Evolutionary conservation across 805 yeast species (phyloP).

Genomic region (Priceomyces medius): DNA sequence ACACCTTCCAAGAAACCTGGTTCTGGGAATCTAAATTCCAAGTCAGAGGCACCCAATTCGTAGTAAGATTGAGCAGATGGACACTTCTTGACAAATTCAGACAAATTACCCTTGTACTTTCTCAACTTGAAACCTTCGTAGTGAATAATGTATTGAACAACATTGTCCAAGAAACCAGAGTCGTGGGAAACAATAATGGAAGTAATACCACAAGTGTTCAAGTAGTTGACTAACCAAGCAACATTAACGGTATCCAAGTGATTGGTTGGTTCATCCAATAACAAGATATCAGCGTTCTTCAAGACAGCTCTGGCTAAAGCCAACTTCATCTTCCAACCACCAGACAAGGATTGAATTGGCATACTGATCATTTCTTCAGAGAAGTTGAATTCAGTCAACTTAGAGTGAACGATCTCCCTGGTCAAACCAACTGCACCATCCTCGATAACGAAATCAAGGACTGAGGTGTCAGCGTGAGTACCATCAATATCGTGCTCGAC

Average conservation of each 20-base stretch:
- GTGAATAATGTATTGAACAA: slow-evolving; percentile 97
- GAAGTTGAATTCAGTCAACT: slow-evolving; percentile 90
- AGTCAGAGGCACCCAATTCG: slow-evolving; percentile 97
- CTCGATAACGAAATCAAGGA: slow-evolving; percentile 85
- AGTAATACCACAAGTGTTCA: slow-evolving; percentile 97
- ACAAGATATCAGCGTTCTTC: slow-evolving; percentile 95
- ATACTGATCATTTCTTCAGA: slow-evolving; percentile 85
- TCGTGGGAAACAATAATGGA: slow-evolving; percentile 99
- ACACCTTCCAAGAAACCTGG: slow-evolving; percentile 99
- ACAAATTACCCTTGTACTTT: slow-evolving; percentile 99
- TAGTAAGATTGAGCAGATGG: slow-evolving; percentile 99
- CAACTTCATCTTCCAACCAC: slow-evolving; percentile 99
- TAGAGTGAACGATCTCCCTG: slow-evolving; percentile 65
- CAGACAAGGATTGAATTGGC: slow-evolving; percentile 97
- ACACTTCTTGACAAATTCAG: slow-evolving; percentile 97
- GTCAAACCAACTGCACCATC: slow-evolving; percentile 74
- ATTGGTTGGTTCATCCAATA: slow-evolving; percentile 99
- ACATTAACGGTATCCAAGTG: slow-evolving; percentile 99
- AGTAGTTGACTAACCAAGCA: slow-evolving; percentile 99
- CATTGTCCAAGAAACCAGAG: slow-evolving; percentile 98
- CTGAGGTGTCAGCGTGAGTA: slow-evolving; percentile 93
- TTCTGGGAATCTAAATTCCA: slow-evolving; percentile 97
- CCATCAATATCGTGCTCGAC: slow-evolving; percentile 99
- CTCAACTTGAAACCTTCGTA: slow-evolving; percentile 99
- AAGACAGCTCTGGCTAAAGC: slow-evolving; percentile 99